Evolutionary conservation across 225 moss, liverwort and hornwort genomes (phyloP).

Genomic region (Thuidium tamariscinum): DNA sequence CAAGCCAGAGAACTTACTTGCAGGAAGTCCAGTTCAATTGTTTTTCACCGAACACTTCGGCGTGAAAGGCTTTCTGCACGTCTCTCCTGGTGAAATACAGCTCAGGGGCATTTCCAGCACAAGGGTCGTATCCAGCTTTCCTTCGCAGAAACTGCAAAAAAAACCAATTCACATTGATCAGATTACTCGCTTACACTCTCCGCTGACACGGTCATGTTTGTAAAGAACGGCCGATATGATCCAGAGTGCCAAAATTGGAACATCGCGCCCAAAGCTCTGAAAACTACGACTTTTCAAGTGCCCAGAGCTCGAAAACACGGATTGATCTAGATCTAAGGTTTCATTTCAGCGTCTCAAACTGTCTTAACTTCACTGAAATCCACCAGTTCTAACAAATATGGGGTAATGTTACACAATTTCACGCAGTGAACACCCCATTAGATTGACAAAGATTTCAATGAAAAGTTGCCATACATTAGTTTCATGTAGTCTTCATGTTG

Average conservation of each 20-base stretch:
- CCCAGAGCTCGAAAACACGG: neutral
- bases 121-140: conserved; percentile 31
- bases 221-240: neutral
- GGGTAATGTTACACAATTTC: too few species aligned
- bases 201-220: neutral
- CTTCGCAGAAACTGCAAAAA: conserved; percentile 8
- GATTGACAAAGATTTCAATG: neutral
- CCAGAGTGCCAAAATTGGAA: neutral
- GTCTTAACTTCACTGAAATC: neutral
- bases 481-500: neutral
- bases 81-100: conserved; percentile 46
- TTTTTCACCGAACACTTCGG: conserved; percentile 18
- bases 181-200: neutral
- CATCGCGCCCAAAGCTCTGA: neutral
- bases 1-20: neutral
- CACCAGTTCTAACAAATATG: neutral
- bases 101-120: conserved; percentile 9
- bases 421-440: neutral
- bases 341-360: neutral
- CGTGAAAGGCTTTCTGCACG: conserved; percentile 67
- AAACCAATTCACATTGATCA: neutral
- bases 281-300: neutral
- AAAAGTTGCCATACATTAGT: neutral
- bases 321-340: neutral
- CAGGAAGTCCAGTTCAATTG: conserved; percentile 44